A percentile compares a stretch with the other conserved stretches of the same genome.
Conservation (phyloP, 176 grass and related monocot genomes). For the Paspalum vaginatum region DNA sequence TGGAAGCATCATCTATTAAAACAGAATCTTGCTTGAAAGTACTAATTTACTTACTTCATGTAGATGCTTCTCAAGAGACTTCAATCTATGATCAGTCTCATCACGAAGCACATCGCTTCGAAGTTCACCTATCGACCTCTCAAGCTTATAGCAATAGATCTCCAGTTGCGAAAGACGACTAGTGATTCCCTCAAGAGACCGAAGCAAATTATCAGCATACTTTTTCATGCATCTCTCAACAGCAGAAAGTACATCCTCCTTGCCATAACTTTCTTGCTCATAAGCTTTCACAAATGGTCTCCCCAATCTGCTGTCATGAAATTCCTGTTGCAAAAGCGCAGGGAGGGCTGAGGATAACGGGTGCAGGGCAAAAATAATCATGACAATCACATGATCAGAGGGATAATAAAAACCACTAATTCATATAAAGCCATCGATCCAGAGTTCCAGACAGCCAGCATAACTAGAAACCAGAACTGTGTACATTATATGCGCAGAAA, state of each 20-base stretch:
- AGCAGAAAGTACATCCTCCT: slow-evolving; percentile 70
- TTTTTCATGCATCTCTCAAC: slow-evolving; percentile 92
- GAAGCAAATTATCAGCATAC: slow-evolving; percentile 81
- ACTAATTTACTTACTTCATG: slow-evolving; percentile 78
- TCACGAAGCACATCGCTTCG: slow-evolving; percentile 60
- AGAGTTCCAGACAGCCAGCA: not conserved
- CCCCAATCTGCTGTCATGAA: slow-evolving; percentile 61
- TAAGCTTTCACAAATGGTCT: slow-evolving; percentile 55
- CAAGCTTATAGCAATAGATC: slow-evolving; percentile 74
- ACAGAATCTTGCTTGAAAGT: slow-evolving; percentile 19
- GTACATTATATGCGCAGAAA: slow-evolving; percentile 44
- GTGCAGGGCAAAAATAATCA: not conserved
- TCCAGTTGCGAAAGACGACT: slow-evolving; percentile 75
- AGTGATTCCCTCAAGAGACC: slow-evolving; percentile 75
- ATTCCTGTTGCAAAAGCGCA: slow-evolving; percentile 54
- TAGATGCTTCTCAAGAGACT: slow-evolving; percentile 78
- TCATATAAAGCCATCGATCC: not conserved
- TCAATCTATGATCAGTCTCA: slow-evolving; percentile 64
- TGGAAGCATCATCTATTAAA: not conserved
- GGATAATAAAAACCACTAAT: not conserved
- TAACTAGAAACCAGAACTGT: slow-evolving; percentile 35
- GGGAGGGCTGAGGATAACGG: not conserved
- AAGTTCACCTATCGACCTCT: slow-evolving; percentile 68
- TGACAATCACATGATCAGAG: not conserved
- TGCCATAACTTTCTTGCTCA: slow-evolving; percentile 73